Percentiles rank a stretch among this genome's conserved stretches.
These are phyloP conservation scores for Alternaria arbusti DNA, from an alignment of 2,329 filamentous ascomycete genomes.

Conservation along the genomic window DNA sequence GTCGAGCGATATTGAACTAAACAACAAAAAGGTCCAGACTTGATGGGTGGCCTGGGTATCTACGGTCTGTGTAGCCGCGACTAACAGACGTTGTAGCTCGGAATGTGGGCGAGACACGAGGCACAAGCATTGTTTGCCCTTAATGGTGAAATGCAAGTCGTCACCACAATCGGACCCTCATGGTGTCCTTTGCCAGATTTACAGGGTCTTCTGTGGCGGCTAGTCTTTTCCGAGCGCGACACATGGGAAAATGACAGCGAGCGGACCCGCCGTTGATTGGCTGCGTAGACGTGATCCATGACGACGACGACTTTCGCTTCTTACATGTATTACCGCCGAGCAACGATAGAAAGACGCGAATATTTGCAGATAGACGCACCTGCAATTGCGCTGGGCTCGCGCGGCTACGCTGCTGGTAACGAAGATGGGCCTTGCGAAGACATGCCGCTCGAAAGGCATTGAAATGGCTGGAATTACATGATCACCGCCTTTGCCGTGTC, in stretches of 20 bases:
- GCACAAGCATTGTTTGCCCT: background rate
- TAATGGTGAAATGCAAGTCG: conserved; percentile 12
- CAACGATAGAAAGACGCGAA: conserved; percentile 6
- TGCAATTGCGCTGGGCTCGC: conserved; percentile 1
- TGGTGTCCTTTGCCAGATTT: conserved; percentile 4
- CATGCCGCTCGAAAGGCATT: background rate
- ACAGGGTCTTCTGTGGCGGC: conserved; percentile 15
- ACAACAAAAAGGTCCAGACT: background rate
- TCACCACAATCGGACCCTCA: conserved; percentile 16
- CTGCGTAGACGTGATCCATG: conserved; percentile 6
- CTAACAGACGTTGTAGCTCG: background rate
- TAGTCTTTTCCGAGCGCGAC: conserved; percentile 4
- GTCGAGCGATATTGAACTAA: background rate
- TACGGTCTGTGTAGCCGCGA: background rate
- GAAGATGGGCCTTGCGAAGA: background rate
- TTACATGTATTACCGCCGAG: conserved; percentile 6
- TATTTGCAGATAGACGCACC: conserved; percentile 1
- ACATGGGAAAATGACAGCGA: conserved; percentile 11
- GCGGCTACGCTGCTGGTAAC: background rate
- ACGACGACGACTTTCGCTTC: conserved; percentile 34
- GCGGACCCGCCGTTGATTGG: conserved; percentile 19
- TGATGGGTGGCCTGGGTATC: background rate
- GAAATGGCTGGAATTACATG: background rate
- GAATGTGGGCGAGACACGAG: background rate
- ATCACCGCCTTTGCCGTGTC: background rate